Base-by-base conservation (phyloP, 2,329 filamentous ascomycete genomes). In the Penicillium sp. region DNA sequence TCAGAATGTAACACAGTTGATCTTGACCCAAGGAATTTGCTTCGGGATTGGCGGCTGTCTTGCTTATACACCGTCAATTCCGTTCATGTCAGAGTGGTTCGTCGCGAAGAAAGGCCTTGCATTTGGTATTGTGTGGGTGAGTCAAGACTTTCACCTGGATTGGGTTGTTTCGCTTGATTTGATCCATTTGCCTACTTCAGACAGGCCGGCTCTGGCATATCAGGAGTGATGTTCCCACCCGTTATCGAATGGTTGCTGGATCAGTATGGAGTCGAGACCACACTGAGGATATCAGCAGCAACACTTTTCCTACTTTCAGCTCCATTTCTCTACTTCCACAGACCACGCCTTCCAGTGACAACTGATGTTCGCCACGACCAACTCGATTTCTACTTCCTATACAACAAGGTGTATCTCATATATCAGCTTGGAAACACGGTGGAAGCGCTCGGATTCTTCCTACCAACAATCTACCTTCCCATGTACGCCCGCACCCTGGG, bases 41-140 rank as follows among this genome's bases (percentile, higher is more conserved):
- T 80, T 75, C n/a, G 80, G 78, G 0, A 61, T 79, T 15, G 79
- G 84, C 0, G 84, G 84, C 1, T 68, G 67, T 12, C 53, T 84
- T 0, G 72, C 83, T 4, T 86, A 78, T 68, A 82, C 70, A 17
- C 81, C 81, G 0, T 78, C 79, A 2, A 78, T 83, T 33, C 72
- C 81, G 30, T 81, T 80, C 57, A 73, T 85, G 45, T 81, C 84
- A 54, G 81, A 85, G 67, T 88, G 70, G 78, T 85, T 84, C 70
- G 76, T 82, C 9, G 71, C 72, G 24, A 73, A 79, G 6, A 80
- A 82, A 67, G 82, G 82, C 1, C 74, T 85, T 22, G 83, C 83
- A 0, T 83, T 81, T 64, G 83, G 83, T 6, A 77, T 80, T 7
- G 79, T 82, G 38, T 82, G 82, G 80, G 79, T 74, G 50, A 65